Evolutionary conservation across 176 grass and related monocot species (phyloP).

Genomic region (Raddia guianensis): DNA sequence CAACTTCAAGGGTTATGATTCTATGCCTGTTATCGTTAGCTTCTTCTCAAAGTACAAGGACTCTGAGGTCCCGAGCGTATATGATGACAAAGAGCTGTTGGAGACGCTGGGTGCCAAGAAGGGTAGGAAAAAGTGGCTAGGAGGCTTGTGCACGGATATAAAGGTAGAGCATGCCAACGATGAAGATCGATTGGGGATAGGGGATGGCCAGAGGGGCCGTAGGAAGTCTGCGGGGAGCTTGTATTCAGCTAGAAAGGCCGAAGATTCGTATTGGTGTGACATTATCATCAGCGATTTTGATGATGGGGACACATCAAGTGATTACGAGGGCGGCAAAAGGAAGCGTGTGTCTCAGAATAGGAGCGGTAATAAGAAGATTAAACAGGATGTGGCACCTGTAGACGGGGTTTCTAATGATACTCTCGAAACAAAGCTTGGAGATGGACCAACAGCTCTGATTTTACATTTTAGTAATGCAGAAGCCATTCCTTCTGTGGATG

Average conservation of each 20-base stretch:
- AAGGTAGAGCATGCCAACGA: constrained; percentile 43
- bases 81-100: constrained; percentile 42
- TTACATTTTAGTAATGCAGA: constrained; percentile 52
- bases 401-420: constrained; percentile 14
- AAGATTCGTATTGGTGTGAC: constrained; percentile 98
- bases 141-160: constrained; percentile 28
- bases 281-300: constrained; percentile 83
- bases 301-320: constrained; percentile 54
- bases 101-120: constrained; percentile 46
- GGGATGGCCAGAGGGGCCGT: constrained; percentile 44
- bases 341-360: constrained; percentile 54
- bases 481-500: constrained; percentile 57
- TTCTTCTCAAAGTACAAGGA: constrained; percentile 80
- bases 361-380: constrained; percentile 44
- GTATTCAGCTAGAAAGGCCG: constrained; percentile 59
- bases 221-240: constrained; percentile 54
- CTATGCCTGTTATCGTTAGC: constrained; percentile 43
- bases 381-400: constrained; percentile 32
- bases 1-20: constrained; percentile 41
- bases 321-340: constrained; percentile 54
- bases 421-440: constrained; percentile 37
- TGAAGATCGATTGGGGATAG: neutral
- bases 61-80: constrained; percentile 22
- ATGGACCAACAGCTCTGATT: constrained; percentile 42
- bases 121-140: constrained; percentile 30